phyloP scores from a whole-genome alignment of 331 rosid species.

The Pyrus hybrid region DNA sequence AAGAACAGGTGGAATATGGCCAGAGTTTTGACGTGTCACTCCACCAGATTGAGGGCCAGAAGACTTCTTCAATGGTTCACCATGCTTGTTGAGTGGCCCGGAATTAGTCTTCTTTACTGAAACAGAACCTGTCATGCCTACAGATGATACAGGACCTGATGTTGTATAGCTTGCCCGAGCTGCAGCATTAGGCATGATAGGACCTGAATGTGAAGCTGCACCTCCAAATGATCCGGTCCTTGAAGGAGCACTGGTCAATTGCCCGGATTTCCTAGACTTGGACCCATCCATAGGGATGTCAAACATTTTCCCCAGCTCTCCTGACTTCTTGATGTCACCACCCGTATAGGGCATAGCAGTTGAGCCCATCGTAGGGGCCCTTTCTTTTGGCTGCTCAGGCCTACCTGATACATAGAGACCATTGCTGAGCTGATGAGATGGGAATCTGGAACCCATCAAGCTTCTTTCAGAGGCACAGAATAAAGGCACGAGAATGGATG shows the following conservation, averaged over 20 bases:
- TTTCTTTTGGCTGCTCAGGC: conserved; percentile 98
- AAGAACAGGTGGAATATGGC: conserved; percentile 84
- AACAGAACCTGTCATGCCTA: conserved; percentile 62
- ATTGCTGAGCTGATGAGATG: conserved; percentile 98
- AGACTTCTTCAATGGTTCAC: conserved; percentile 87
- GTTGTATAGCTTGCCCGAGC: conserved; percentile 68
- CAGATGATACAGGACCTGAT: conserved; percentile 64
- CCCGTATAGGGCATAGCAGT: conserved; percentile 95
- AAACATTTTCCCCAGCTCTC: conserved; percentile 96
- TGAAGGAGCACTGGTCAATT: conserved; percentile 66
- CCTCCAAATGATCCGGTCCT: conserved; percentile 97
- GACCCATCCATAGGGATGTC: conserved; percentile 88
- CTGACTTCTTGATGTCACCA: conserved; percentile 91
- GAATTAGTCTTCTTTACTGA: conserved; percentile 85
- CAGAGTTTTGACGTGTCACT: conserved; percentile 92
- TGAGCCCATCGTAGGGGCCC: conserved; percentile 89
- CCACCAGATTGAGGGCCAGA: conserved; percentile 99
- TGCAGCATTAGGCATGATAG: conserved; percentile 57
- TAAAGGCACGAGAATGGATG: conserved; percentile 7
- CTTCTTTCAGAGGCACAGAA: conserved; percentile 27
- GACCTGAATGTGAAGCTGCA: conserved; percentile 88
- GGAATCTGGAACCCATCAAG: conserved; percentile 95
- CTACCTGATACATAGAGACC: conserved; percentile 99
- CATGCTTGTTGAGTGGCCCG: conserved; percentile 92
- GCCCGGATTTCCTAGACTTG: conserved; percentile 93